These are phyloP conservation scores for Aspergillus pseudonomiae DNA, from an alignment of 2,329 filamentous ascomycete genomes.

Conservation along the genomic window DNA sequence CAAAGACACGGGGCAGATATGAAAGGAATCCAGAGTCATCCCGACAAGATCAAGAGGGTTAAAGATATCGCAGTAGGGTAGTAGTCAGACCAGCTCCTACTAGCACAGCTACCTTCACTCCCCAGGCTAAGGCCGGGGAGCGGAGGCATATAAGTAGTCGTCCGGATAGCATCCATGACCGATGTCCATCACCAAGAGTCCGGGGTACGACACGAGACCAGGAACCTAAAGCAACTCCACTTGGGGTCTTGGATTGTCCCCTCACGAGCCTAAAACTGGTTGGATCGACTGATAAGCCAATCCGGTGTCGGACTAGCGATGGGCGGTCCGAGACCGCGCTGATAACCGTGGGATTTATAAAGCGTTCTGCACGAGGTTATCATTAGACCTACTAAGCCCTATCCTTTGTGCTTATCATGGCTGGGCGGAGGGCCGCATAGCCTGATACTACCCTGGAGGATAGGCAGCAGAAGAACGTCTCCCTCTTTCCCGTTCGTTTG, in stretches of 20 bases:
- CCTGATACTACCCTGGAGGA: background rate
- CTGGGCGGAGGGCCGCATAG: background rate
- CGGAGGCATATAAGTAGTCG: background rate
- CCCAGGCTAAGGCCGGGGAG: background rate
- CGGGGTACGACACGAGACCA: background rate
- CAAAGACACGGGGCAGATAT: background rate
- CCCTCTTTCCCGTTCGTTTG: too few relatives aligned
- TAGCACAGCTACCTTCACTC: background rate
- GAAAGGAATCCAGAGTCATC: background rate
- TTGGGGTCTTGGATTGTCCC: background rate
- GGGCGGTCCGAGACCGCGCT: conserved; percentile 14
- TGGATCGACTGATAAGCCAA: conserved; percentile 7
- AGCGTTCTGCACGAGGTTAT: background rate
- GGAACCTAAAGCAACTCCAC: background rate
- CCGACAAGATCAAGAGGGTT: background rate
- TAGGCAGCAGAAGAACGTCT: too few relatives aligned
- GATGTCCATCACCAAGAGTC: background rate
- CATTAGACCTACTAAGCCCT: background rate
- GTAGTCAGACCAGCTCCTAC: background rate
- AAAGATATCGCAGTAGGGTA: background rate
- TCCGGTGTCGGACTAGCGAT: conserved; percentile 2
- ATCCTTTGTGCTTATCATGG: background rate
- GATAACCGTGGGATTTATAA: conserved; percentile 6
- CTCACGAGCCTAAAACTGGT: background rate
- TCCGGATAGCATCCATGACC: background rate